Conservation (phyloP, 768 basidiomycete species). For the Leucosporidium creatinivorum region DNA sequence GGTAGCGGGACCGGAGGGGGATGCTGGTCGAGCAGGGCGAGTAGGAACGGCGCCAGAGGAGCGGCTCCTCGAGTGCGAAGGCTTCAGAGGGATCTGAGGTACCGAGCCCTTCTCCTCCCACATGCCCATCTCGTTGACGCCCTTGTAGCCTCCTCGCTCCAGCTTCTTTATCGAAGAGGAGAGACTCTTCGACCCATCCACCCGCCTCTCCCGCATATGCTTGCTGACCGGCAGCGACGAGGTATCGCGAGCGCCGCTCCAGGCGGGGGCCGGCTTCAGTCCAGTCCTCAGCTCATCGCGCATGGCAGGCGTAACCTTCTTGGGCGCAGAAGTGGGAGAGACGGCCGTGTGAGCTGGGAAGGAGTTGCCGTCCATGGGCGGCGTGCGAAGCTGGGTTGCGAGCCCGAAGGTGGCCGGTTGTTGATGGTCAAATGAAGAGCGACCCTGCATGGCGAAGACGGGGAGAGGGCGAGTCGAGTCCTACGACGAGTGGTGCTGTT, state of each 20-base stretch:
- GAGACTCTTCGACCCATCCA: neutral
- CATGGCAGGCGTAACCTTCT: constrained; percentile 20
- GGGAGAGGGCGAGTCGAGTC: too few relatives aligned
- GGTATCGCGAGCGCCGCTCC: neutral
- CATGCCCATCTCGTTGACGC: constrained; percentile 1
- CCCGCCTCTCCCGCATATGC: neutral
- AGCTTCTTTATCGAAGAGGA: neutral
- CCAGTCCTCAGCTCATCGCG: constrained; percentile 9
- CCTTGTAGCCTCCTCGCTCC: neutral
- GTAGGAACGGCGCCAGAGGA: neutral
- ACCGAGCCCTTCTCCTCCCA: neutral
- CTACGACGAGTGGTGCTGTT: too few relatives aligned
- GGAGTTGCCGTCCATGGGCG: constrained; percentile 6
- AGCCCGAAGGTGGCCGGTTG: constrained; percentile 17
- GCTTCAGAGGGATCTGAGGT: neutral
- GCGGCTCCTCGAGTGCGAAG: neutral
- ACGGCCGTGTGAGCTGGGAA: neutral
- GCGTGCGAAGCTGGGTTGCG: constrained; percentile 19
- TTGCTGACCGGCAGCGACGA: neutral
- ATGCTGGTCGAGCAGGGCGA: neutral
- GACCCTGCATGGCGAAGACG: too few relatives aligned
- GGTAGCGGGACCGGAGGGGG: neutral
- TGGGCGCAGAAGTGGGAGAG: neutral
- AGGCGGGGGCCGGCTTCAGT: neutral
- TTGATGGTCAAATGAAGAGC: neutral